Conservation (phyloP, 805 yeast genomes). For the Candida manassasensis region DNA sequence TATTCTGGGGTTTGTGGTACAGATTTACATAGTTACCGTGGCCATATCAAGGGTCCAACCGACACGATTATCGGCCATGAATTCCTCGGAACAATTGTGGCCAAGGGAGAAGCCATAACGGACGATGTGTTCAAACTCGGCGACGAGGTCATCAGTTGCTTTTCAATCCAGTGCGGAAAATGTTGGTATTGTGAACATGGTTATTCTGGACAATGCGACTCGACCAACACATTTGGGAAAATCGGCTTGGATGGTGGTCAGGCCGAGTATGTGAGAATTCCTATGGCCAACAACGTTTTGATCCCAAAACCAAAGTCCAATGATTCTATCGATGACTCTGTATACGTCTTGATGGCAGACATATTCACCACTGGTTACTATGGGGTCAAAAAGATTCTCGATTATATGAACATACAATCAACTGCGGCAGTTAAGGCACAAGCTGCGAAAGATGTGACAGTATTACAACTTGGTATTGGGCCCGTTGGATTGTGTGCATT, state of each 20-base stretch:
- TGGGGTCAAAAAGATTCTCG: slow-evolving; percentile 49
- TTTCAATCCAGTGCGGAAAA: slow-evolving; percentile 55
- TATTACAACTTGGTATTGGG: slow-evolving; percentile 56
- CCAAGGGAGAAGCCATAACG: slow-evolving; percentile 27
- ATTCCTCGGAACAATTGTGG: slow-evolving; percentile 40
- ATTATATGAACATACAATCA: slow-evolving; percentile 30
- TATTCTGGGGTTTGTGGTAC: slow-evolving; percentile 53
- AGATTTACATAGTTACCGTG: slow-evolving; percentile 52
- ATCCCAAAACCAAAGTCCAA: slow-evolving; percentile 34
- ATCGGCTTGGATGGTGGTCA: slow-evolving; percentile 56
- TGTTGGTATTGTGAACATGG: slow-evolving; percentile 59
- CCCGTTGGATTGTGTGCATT: slow-evolving; percentile 57
- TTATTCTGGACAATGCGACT: slow-evolving; percentile 49
- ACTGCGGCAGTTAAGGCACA: slow-evolving; percentile 13
- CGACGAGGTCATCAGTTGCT: slow-evolving; percentile 43
- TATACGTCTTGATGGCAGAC: slow-evolving; percentile 56
- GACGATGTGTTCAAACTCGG: slow-evolving; percentile 34
- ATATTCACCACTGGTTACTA: slow-evolving; percentile 61
- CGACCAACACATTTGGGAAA: slow-evolving; percentile 56
- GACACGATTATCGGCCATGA: slow-evolving; percentile 50
- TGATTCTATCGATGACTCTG: slow-evolving; percentile 34
- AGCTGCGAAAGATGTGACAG: slow-evolving; percentile 24
- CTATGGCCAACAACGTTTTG: slow-evolving; percentile 50
- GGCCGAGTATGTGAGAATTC: slow-evolving; percentile 58
- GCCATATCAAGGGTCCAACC: slow-evolving; percentile 39